Percentiles rank a stretch among this genome's conserved stretches.
These are phyloP conservation scores for Ceratobasidium sp. DNA, from an alignment of 1,284 basidiomycete species.

Conservation along the genomic window DNA sequence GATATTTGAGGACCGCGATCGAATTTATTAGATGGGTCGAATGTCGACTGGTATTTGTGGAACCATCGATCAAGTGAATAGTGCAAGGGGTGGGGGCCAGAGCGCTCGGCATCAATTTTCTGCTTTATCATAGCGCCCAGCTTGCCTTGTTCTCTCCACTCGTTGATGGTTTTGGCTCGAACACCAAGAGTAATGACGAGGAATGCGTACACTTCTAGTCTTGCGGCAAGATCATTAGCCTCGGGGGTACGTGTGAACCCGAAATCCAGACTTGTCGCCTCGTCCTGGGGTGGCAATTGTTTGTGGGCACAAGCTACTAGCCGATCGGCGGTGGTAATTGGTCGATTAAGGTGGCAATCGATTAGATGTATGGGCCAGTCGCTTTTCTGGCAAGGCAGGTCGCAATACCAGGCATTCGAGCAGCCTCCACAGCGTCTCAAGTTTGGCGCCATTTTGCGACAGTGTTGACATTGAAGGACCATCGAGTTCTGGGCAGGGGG, in stretches of 20 bases:
- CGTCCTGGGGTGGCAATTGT: constrained; percentile 55
- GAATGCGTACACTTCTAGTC: constrained; percentile 58
- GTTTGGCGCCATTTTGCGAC: neutral
- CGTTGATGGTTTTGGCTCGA: constrained; percentile 54
- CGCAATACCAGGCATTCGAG: constrained; percentile 27
- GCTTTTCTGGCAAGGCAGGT: constrained; percentile 6
- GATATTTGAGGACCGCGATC: neutral
- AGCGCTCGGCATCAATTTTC: constrained; percentile 53
- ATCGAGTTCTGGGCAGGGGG: too few relatives aligned
- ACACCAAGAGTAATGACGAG: constrained; percentile 53
- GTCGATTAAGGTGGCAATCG: constrained; percentile 21
- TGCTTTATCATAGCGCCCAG: constrained; percentile 58
- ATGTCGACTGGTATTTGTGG: neutral
- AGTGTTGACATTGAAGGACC: too few relatives aligned
- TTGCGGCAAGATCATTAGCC: constrained; percentile 48
- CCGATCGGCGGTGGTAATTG: constrained; percentile 25
- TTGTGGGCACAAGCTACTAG: constrained; percentile 37
- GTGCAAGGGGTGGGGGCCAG: constrained; percentile 49
- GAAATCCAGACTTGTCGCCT: constrained; percentile 58
- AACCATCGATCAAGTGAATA: neutral
- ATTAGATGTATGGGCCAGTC: constrained; percentile 31
- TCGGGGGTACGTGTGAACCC: constrained; percentile 54
- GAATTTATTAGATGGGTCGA: neutral
- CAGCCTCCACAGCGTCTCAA: constrained; percentile 5
- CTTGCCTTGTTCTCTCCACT: constrained; percentile 56